Percentiles rank a stretch among this genome's conserved stretches.
Evolutionary conservation across 371 early-diverging fungal species (phyloP).

Genomic region (Apophysomyces elegans): DNA sequence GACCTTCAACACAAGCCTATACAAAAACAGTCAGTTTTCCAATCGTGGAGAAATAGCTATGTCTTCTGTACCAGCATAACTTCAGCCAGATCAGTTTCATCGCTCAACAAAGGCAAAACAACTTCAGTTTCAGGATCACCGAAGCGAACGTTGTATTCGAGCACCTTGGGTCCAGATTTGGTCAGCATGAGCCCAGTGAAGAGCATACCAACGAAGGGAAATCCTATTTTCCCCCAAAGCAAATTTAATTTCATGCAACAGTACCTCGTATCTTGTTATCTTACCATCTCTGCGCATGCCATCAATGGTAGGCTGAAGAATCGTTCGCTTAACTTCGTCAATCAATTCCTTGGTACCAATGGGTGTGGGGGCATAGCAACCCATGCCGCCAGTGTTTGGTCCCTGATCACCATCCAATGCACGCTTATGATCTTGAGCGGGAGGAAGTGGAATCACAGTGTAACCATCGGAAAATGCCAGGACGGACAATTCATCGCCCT

Average conservation of each 20-base stretch:
- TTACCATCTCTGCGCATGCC: constrained; percentile 92
- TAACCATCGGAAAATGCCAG: constrained; percentile 97
- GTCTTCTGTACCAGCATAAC: constrained; percentile 64
- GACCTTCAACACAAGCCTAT: constrained; percentile 85
- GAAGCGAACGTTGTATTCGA: constrained; percentile 97
- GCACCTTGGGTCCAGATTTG: constrained; percentile 83
- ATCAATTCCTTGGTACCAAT: constrained; percentile 82
- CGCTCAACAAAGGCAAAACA: constrained; percentile 87
- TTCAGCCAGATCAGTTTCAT: constrained; percentile 85
- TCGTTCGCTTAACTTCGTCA: constrained; percentile 71
- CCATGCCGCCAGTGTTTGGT: constrained; percentile 99
- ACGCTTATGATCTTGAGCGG: constrained; percentile 98
- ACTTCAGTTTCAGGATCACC: constrained; percentile 98
- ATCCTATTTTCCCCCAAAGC: constrained; percentile 37
- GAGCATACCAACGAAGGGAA: constrained; percentile 96
- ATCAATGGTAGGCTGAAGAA: constrained; percentile 91
- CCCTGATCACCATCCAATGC: constrained; percentile 92
- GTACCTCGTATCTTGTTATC: not conserved
- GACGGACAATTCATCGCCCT: constrained; percentile 91
- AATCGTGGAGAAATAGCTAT: no score
- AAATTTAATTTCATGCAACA: not conserved
- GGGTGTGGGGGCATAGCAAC: constrained; percentile 96
- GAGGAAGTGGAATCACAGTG: constrained; percentile 85
- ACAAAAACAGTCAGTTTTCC: not conserved
- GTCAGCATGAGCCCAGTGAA: constrained; percentile 98